Percentiles rank a stretch among this genome's conserved stretches.
phyloP scores from a whole-genome alignment of 768 basidiomycete genomes.

The Leccinum pellstonianum region DNA sequence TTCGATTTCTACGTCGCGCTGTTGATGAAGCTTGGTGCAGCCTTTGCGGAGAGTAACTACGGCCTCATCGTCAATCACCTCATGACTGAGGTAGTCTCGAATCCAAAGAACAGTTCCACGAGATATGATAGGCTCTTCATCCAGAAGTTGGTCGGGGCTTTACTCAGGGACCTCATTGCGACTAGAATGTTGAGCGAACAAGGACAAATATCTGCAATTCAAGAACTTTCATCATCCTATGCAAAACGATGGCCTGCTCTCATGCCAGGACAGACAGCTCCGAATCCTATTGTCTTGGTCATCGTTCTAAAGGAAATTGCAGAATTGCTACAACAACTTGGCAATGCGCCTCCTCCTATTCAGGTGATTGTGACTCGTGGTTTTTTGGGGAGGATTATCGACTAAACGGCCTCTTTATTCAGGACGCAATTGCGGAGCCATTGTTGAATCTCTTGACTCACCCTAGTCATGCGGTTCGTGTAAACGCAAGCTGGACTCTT shows the following conservation, averaged over 20 bases:
- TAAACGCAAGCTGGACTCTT: constrained; percentile 84
- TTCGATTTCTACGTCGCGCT: constrained; percentile 86
- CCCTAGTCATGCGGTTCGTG: constrained; percentile 83
- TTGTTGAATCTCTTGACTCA: constrained; percentile 83
- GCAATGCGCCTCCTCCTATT: constrained; percentile 87
- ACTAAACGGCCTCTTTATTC: background rate
- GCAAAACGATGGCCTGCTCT: constrained; percentile 91
- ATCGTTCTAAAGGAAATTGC: constrained; percentile 82
- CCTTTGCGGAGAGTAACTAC: constrained; percentile 83
- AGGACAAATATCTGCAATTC: constrained; percentile 88
- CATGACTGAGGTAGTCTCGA: constrained; percentile 71
- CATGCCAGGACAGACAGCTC: constrained; percentile 80
- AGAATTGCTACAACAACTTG: constrained; percentile 82
- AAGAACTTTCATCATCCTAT: constrained; percentile 78
- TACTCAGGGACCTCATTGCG: constrained; percentile 85
- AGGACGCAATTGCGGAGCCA: constrained; percentile 86
- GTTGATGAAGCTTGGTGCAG: constrained; percentile 68
- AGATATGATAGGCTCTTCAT: constrained; percentile 75
- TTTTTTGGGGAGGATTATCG: background rate
- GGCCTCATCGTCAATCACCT: constrained; percentile 75
- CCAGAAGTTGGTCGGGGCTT: constrained; percentile 68
- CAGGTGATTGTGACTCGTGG: constrained; percentile 47
- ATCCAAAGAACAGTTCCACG: constrained; percentile 49
- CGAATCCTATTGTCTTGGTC: constrained; percentile 63
- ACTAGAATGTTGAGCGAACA: constrained; percentile 89